Percentiles rank a stretch among this genome's conserved stretches.
Conservation (phyloP, 2,329 filamentous ascomycete species). For the Colletotrichum lentis region DNA sequence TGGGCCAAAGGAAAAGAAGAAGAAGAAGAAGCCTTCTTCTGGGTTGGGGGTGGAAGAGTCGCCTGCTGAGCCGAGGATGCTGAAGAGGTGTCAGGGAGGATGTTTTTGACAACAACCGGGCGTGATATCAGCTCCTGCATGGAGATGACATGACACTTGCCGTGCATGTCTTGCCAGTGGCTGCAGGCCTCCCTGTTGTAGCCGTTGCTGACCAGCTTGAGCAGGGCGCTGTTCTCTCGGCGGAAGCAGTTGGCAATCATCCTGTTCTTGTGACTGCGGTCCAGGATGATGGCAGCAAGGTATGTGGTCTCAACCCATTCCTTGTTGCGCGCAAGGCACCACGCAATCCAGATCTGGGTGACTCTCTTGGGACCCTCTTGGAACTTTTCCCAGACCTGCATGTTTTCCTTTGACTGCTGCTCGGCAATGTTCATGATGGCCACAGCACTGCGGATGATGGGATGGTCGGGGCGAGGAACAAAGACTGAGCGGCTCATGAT, state of each 20-base stretch:
- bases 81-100: too few species aligned
- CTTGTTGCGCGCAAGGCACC: slow-evolving; percentile 20
- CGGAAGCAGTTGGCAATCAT: slow-evolving; percentile 18
- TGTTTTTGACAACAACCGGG: not conserved
- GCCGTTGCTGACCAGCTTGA: not conserved
- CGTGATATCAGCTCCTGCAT: slow-evolving; percentile 3
- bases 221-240: not conserved
- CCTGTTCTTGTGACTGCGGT: slow-evolving; percentile 6
- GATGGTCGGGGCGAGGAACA: slow-evolving; percentile 14
- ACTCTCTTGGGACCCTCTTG: not conserved
- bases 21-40: too few species aligned
- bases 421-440: slow-evolving; percentile 28
- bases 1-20: too few species aligned
- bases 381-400: not conserved
- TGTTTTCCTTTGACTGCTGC: not conserved
- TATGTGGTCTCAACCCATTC: slow-evolving; percentile 4
- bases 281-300: slow-evolving; percentile 12
- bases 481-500: slow-evolving; percentile 26
- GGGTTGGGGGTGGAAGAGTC: not conserved
- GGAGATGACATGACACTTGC: slow-evolving; percentile 26
- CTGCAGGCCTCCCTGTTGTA: slow-evolving; percentile 3
- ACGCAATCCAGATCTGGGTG: slow-evolving; percentile 26
- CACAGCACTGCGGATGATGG: slow-evolving; percentile 29
- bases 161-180: slow-evolving; percentile 22
- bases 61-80: not conserved